Conservation (phyloP, 495 filamentous ascomycete genomes). For the Oleoguttula mirabilis region DNA sequence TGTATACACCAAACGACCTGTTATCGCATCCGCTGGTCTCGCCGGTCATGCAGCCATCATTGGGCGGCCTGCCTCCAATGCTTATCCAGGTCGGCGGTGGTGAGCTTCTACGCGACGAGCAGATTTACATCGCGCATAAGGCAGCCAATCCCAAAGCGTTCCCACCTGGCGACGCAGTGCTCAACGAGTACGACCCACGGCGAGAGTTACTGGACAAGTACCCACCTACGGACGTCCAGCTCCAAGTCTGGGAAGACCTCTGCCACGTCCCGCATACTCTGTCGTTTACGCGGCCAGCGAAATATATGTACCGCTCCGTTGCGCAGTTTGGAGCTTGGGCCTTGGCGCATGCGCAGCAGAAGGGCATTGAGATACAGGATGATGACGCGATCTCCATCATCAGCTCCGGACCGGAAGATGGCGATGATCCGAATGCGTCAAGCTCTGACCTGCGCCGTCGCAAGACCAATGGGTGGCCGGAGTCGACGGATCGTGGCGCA, state of each 20-base stretch:
- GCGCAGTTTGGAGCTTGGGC: conserved; percentile 90
- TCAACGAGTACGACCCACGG: conserved; percentile 46
- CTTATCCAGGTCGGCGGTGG: conserved; percentile 68
- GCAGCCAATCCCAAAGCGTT: conserved; percentile 69
- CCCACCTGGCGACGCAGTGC: conserved; percentile 50
- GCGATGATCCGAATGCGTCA: conserved; percentile 21
- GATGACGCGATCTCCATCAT: conserved; percentile 69
- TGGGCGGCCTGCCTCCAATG: conserved; percentile 80
- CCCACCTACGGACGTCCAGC: conserved; percentile 74
- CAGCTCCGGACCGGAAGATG: conserved; percentile 38
- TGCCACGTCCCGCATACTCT: conserved; percentile 87
- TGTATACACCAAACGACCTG: conserved; percentile 84
- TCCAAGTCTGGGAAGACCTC: conserved; percentile 93
- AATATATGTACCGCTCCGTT: conserved; percentile 82
- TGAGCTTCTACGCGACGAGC: conserved; percentile 82
- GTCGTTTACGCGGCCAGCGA: conserved; percentile 85
- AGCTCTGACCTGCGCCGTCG: conserved; percentile 19
- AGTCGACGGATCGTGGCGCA: background rate
- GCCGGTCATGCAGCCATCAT: conserved; percentile 68
- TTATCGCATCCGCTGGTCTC: conserved; percentile 82
- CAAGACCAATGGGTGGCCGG: background rate
- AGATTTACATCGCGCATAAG: conserved; percentile 91
- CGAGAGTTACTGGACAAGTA: conserved; percentile 50
- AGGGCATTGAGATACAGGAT: conserved; percentile 64
- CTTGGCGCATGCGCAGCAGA: conserved; percentile 67